phyloP scores from a whole-genome alignment of 2,329 filamentous ascomycete species.

The Nemania diffusa region DNA sequence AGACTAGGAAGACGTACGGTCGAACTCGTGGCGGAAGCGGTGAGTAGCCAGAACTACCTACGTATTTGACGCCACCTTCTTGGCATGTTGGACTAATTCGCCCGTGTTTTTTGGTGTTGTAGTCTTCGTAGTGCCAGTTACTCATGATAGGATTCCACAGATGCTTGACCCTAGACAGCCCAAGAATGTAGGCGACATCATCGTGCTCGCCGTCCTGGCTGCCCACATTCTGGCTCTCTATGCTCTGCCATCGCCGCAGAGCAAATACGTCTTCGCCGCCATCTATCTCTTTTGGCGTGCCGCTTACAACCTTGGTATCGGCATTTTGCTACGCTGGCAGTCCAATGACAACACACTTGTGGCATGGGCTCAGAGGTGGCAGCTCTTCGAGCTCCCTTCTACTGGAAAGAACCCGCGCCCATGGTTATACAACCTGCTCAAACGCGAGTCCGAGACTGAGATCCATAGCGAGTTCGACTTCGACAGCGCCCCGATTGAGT shows the following conservation, averaged over 20 bases:
- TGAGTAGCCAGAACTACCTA: conserved; percentile 60
- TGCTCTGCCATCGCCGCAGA: conserved; percentile 73
- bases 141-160: conserved; percentile 99
- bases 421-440: conserved; percentile 83
- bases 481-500: conserved; percentile 92
- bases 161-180: conserved; percentile 92
- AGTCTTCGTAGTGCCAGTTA: conserved; percentile 97
- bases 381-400: conserved; percentile 84
- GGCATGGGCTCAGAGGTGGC: conserved; percentile 85
- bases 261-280: conserved; percentile 80
- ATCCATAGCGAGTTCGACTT: conserved; percentile 94
- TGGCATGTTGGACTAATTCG: conserved; percentile 14
- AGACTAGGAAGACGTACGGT: conserved; percentile 81
- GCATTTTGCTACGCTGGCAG: conserved; percentile 86
- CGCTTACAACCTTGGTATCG: conserved; percentile 94
- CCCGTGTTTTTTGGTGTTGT: conserved; percentile 22
- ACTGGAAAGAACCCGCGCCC: conserved; percentile 86
- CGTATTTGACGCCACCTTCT: not conserved
- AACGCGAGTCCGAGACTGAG: conserved; percentile 92
- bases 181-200: conserved; percentile 89
- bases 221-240: conserved; percentile 80
- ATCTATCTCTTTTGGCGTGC: conserved; percentile 93
- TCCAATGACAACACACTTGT: conserved; percentile 89
- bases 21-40: conserved; percentile 90
- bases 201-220: conserved; percentile 82